Evolutionary conservation across 768 basidiomycete genomes (phyloP).

Genomic region (Polyporus arcularius): DNA sequence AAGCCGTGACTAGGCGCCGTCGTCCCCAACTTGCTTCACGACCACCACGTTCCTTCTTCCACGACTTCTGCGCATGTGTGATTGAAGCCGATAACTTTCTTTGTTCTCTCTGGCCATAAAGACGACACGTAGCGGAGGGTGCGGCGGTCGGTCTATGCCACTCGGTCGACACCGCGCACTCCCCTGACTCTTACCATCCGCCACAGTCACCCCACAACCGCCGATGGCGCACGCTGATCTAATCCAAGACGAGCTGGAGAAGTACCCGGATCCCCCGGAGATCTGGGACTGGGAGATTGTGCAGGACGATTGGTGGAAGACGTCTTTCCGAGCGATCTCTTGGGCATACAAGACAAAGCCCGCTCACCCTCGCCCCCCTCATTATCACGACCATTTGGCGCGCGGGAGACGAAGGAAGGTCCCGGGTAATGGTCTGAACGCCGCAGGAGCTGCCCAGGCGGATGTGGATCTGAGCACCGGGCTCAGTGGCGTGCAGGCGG

Average conservation of each 20-base stretch:
- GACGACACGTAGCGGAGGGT: not conserved
- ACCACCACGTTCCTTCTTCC: conserved; percentile 22
- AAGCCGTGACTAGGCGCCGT: conserved; percentile 16
- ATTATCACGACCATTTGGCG: conserved; percentile 23
- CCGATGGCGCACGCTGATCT: not conserved
- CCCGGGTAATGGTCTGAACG: not conserved
- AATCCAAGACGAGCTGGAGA: not conserved
- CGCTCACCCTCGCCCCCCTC: conserved; percentile 19
- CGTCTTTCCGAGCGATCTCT: conserved; percentile 19
- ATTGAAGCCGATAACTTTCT: conserved; percentile 22
- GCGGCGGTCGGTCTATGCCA: conserved; percentile 4
- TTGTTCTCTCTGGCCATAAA: conserved; percentile 17
- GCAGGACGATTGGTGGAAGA: conserved; percentile 22
- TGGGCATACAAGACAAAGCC: conserved; percentile 22
- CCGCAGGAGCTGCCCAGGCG: not conserved
- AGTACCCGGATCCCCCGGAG: not conserved
- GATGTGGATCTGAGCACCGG: conserved; percentile 23
- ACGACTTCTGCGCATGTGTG: conserved; percentile 22
- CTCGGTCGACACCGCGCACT: conserved; percentile 5
- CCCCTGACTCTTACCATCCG: conserved; percentile 8
- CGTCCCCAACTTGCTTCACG: conserved; percentile 17
- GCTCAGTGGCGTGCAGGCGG: conserved; percentile 26
- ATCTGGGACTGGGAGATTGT: conserved; percentile 17
- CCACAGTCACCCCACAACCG: not conserved
- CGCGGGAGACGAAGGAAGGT: conserved; percentile 15